These are phyloP conservation scores for Lumnitzera racemosa DNA, from an alignment of 345 rosid species.

Conservation along the genomic window DNA sequence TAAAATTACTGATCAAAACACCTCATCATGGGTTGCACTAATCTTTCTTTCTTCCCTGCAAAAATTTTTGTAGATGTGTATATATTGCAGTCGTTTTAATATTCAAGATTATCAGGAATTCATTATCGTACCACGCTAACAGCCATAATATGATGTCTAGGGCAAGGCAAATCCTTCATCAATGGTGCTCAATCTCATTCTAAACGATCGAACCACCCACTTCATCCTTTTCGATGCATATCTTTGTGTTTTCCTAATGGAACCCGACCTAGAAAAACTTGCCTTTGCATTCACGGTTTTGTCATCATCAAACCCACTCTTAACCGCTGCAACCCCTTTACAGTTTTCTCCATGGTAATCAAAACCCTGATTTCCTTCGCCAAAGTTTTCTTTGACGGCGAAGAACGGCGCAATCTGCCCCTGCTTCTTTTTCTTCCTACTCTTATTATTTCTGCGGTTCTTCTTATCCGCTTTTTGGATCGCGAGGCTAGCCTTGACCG, in stretches of 20 bases:
- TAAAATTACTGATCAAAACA: too few relatives aligned
- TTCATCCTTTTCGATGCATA: constrained; percentile 60
- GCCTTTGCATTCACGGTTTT: neutral
- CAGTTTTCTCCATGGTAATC: neutral
- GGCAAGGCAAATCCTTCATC: constrained; percentile 52
- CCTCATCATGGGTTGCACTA: too few relatives aligned
- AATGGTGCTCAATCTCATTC: constrained; percentile 60
- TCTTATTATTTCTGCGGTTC: constrained; percentile 19
- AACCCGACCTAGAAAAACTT: constrained; percentile 40
- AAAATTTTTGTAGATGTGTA: too few relatives aligned
- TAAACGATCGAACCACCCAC: constrained; percentile 67
- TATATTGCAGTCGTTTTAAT: too few relatives aligned
- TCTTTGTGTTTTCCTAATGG: constrained; percentile 45
- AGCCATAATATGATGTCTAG: constrained; percentile 7
- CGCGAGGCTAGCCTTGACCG: constrained; percentile 83
- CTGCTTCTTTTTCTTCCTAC: constrained; percentile 14
- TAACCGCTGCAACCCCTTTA: neutral
- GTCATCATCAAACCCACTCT: neutral
- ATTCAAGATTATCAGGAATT: too few relatives aligned
- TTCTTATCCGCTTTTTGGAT: constrained; percentile 33
- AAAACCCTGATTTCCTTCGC: neutral
- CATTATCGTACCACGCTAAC: too few relatives aligned
- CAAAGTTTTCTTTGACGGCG: neutral
- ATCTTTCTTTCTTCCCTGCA: too few relatives aligned
- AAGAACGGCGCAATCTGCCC: constrained; percentile 48